Conservation (phyloP, 139 green algal genomes). For the Pleodorina starrii region DNA sequence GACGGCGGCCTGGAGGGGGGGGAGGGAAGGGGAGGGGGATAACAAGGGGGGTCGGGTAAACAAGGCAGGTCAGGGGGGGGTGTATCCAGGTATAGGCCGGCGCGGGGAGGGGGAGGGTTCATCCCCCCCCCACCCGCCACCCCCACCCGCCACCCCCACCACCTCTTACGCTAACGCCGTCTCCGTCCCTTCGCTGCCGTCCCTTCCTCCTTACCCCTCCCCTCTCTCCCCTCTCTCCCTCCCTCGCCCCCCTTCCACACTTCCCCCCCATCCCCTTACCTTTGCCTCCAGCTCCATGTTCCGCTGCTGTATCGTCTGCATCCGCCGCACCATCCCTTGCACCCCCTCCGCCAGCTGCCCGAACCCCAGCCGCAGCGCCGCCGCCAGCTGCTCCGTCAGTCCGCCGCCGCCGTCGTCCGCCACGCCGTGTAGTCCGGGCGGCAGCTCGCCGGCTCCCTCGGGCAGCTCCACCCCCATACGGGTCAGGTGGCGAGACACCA, state of each 20-base stretch:
- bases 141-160: no score
- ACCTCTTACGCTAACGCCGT: no score
- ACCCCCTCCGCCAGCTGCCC: slow-evolving; percentile 59
- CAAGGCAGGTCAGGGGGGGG: no score
- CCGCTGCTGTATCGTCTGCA: neutral
- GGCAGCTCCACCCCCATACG: neutral
- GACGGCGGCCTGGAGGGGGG: neutral
- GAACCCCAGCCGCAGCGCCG: slow-evolving; percentile 59
- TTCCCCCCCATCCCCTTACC: no score
- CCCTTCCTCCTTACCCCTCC: no score
- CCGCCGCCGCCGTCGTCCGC: slow-evolving; percentile 47
- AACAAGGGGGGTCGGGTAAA: neutral
- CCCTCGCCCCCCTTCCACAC: no score
- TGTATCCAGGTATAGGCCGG: no score
- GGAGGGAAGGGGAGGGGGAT: neutral
- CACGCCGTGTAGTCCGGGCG: slow-evolving; percentile 11
- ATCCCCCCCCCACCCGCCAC: no score
- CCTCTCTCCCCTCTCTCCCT: no score
- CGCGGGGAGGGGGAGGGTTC: no score
- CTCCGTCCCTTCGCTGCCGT: no score
- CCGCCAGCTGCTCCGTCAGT: slow-evolving; percentile 1
- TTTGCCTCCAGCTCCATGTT: neutral
- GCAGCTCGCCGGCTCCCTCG: slow-evolving; percentile 15
- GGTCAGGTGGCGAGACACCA: slow-evolving; percentile 39
- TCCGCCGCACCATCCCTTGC: slow-evolving; percentile 22